Evolutionary conservation across 2,329 filamentous ascomycete genomes (phyloP).

Genomic region (Gaeumannomyces sp.): DNA sequence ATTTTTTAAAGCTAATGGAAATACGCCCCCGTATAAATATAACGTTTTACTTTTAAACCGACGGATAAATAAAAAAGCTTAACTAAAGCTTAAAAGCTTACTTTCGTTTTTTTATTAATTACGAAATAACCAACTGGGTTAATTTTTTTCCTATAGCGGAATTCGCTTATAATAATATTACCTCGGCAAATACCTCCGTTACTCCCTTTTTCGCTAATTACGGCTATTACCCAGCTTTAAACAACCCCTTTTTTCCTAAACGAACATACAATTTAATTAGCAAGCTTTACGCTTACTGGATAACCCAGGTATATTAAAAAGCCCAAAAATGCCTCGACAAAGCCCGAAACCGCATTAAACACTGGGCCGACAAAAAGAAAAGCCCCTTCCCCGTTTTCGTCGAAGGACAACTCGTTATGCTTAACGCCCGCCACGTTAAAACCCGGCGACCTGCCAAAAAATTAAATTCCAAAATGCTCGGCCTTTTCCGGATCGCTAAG

Average conservation of each 20-base stretch:
- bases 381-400: too few relatives aligned
- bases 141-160: neutral
- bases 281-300: neutral
- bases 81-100: neutral
- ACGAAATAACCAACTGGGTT: neutral
- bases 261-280: neutral
- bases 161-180: neutral
- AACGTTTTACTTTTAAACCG: neutral
- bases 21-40: neutral
- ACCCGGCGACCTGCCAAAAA: neutral
- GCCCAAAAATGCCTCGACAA: neutral
- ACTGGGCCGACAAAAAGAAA: neutral
- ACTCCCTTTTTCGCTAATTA: neutral
- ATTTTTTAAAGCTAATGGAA: neutral
- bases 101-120: neutral
- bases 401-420: neutral
- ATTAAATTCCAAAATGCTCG: neutral
- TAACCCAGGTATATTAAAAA: neutral
- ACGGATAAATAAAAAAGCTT: neutral
- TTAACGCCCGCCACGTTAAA: neutral
- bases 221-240: neutral
- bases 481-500: neutral
- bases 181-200: neutral
- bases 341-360: neutral
- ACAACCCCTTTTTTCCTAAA: neutral